phyloP scores from a whole-genome alignment of 1,139 yeast genomes.

The Insectozyma bohioensis region DNA sequence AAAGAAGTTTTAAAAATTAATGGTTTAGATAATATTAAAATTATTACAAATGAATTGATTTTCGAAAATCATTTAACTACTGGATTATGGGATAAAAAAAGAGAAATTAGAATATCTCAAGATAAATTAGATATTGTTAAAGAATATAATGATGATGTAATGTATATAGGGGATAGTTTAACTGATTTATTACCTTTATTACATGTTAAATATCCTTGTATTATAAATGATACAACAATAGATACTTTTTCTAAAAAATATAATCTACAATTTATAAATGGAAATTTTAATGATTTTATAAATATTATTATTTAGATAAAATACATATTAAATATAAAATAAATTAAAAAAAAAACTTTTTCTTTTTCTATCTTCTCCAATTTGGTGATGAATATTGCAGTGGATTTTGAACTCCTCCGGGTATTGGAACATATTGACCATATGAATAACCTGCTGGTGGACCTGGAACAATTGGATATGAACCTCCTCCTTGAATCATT shows the following conservation, averaged over 20 bases:
- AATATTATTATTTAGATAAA: conserved; percentile 2
- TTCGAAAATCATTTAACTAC: conserved; percentile 34
- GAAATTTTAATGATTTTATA: conserved; percentile 14
- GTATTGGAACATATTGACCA: conserved; percentile 37
- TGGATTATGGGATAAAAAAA: conserved; percentile 30
- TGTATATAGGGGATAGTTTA: conserved; percentile 66
- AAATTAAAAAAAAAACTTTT: background rate
- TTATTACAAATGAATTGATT: conserved; percentile 53
- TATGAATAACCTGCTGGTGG: conserved; percentile 36
- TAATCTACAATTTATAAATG: conserved; percentile 7
- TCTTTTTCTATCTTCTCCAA: conserved; percentile 29
- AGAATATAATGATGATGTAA: conserved; percentile 16
- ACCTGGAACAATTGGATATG: conserved; percentile 18
- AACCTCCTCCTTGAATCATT: conserved; percentile 19
- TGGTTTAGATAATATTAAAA: conserved; percentile 27
- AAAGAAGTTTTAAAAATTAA: conserved; percentile 31
- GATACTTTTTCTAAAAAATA: conserved; percentile 6
- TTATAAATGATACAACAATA: conserved; percentile 33
- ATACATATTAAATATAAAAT: background rate
- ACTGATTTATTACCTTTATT: conserved; percentile 60
- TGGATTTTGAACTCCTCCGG: conserved; percentile 25
- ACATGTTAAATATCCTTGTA: conserved; percentile 50
- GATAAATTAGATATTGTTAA: conserved; percentile 46
- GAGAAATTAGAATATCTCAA: conserved; percentile 50
- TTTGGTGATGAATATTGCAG: conserved; percentile 30